These are phyloP conservation scores for Cryphonectria parasitica DNA, from an alignment of 2,329 filamentous ascomycete species.

Conservation along the genomic window DNA sequence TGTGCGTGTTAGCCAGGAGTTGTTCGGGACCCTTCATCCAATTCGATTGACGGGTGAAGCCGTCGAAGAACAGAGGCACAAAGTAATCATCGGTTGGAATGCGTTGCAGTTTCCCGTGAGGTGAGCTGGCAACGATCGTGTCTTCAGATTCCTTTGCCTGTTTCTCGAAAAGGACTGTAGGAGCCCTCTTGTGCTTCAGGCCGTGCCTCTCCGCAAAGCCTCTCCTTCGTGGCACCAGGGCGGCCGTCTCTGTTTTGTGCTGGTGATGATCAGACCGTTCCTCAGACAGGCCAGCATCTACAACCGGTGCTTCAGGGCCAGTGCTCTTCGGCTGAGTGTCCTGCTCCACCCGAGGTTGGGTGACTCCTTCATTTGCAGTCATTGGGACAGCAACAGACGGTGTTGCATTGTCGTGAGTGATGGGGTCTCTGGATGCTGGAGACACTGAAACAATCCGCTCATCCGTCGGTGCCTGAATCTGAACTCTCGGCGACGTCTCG, in stretches of 20 bases:
- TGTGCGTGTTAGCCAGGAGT: conserved; percentile 80
- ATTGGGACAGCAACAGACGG: background rate
- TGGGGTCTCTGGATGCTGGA: background rate
- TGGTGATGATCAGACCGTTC: background rate
- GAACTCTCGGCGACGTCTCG: background rate
- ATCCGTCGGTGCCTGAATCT: background rate
- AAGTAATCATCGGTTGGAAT: conserved; percentile 64
- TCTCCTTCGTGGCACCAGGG: conserved; percentile 14
- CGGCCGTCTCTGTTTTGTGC: background rate
- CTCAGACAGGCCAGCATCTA: background rate
- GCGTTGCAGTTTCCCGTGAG: conserved; percentile 40
- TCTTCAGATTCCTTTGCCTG: conserved; percentile 56
- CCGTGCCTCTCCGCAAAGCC: conserved; percentile 22
- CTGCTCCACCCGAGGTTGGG: conserved; percentile 8
- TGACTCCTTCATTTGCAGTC: background rate
- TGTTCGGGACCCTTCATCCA: conserved; percentile 70
- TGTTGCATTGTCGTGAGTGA: background rate
- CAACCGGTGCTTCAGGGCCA: conserved; percentile 1
- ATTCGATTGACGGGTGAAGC: conserved; percentile 56
- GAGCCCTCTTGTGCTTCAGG: conserved; percentile 62
- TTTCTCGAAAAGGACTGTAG: conserved; percentile 79
- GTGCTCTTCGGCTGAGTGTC: background rate
- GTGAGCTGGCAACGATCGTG: conserved; percentile 47
- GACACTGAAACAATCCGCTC: too few species aligned
- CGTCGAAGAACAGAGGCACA: conserved; percentile 63